Conservation (phyloP, 257 asterid species). For the Gentiana macrophylla region DNA sequence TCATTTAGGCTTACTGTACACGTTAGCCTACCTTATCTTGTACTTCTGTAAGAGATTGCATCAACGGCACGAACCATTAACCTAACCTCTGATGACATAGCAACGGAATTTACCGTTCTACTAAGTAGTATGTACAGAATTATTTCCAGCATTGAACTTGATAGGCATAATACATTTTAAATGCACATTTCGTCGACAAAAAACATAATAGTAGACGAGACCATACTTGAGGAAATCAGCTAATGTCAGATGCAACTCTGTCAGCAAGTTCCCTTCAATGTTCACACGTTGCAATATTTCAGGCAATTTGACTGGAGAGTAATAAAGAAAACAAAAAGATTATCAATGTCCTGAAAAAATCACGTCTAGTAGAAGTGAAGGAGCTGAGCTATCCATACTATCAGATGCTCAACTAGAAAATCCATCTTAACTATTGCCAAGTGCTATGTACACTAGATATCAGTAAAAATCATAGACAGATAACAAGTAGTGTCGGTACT, state of each 20-base stretch:
- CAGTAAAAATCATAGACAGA: no score
- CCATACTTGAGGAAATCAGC: slow-evolving; percentile 50
- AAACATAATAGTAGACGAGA: slow-evolving; percentile 1
- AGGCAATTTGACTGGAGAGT: slow-evolving; percentile 52
- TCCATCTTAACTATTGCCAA: neutral
- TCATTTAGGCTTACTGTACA: no score
- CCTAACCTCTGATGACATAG: neutral
- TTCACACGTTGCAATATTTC: slow-evolving; percentile 36
- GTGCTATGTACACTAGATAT: neutral
- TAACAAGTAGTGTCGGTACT: no score
- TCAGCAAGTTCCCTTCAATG: slow-evolving; percentile 34
- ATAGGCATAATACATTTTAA: no score
- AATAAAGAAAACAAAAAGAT: slow-evolving; percentile 10
- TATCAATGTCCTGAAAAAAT: slow-evolving; percentile 6
- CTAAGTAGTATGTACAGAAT: neutral
- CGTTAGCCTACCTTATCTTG: no score
- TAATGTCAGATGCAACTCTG: slow-evolving; percentile 38
- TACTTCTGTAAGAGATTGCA: neutral
- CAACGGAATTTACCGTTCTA: neutral
- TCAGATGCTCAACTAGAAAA: neutral
- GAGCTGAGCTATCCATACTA: neutral
- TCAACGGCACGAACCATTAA: neutral
- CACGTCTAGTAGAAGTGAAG: slow-evolving; percentile 1
- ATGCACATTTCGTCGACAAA: neutral
- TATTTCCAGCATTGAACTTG: no score